These are phyloP conservation scores for Fomitopsis pulvina DNA, from an alignment of 768 basidiomycete species.

Conservation along the genomic window DNA sequence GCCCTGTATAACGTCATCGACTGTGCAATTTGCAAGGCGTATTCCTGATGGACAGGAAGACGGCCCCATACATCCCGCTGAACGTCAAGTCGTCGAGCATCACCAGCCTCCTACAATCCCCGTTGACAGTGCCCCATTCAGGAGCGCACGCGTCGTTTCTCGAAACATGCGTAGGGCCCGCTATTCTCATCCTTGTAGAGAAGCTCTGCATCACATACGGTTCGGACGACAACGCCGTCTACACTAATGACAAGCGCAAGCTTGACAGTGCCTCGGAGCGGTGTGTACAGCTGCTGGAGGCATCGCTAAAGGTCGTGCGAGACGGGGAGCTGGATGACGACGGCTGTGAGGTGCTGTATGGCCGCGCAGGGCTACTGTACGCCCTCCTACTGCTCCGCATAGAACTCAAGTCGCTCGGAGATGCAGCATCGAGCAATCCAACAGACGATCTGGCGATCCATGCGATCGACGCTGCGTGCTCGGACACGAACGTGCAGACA, in stretches of 20 bases:
- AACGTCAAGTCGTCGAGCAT: slow-evolving; percentile 4
- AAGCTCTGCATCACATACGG: slow-evolving; percentile 12
- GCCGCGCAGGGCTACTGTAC: slow-evolving; percentile 52
- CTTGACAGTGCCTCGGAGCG: slow-evolving; percentile 5
- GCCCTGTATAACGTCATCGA: neutral
- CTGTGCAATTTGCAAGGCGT: slow-evolving; percentile 6
- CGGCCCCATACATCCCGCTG: slow-evolving; percentile 3
- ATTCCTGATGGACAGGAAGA: slow-evolving; percentile 20
- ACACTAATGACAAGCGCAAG: slow-evolving; percentile 8
- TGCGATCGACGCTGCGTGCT: slow-evolving; percentile 20
- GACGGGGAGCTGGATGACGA: slow-evolving; percentile 29
- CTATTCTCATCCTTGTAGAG: slow-evolving; percentile 19
- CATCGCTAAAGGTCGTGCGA: slow-evolving; percentile 10
- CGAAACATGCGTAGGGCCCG: slow-evolving; percentile 24
- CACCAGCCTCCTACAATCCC: slow-evolving; percentile 5
- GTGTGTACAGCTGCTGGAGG: slow-evolving; percentile 9
- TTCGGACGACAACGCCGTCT: slow-evolving; percentile 2
- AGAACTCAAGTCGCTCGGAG: slow-evolving; percentile 7
- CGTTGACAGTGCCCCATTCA: slow-evolving; percentile 6
- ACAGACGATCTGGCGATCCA: slow-evolving; percentile 9
- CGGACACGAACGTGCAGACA: slow-evolving; percentile 27
- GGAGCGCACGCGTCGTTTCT: slow-evolving; percentile 20
- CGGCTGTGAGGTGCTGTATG: slow-evolving; percentile 52
- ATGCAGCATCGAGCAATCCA: neutral
- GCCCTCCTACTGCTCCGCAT: slow-evolving; percentile 40